Conservation (phyloP, 768 basidiomycete species). For the Tremella mesenterica region DNA sequence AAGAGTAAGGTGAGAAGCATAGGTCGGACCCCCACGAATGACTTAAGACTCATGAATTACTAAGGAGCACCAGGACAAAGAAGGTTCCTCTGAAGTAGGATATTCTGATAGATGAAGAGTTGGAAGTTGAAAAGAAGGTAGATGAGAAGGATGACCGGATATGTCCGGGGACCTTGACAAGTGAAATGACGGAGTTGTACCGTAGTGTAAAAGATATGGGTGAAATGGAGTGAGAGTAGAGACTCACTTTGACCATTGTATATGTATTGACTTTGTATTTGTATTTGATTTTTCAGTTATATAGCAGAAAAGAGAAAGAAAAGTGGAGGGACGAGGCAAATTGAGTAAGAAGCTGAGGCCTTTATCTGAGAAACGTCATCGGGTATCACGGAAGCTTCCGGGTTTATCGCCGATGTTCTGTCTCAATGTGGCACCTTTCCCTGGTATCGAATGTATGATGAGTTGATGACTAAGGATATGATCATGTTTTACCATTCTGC, state of each 20-base stretch:
- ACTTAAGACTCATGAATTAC: too few relatives aligned
- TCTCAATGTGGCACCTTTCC: too few relatives aligned
- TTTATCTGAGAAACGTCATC: slow-evolving; percentile 1
- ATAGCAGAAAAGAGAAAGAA: slow-evolving; percentile 7
- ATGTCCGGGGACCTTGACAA: not conserved
- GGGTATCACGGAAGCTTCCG: too few relatives aligned
- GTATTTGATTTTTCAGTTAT: slow-evolving; percentile 2
- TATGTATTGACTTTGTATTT: slow-evolving; percentile 9
- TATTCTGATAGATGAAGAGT: not conserved
- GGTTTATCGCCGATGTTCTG: too few relatives aligned
- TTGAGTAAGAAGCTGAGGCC: slow-evolving; percentile 13
- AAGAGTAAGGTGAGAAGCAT: not conserved
- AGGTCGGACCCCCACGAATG: too few relatives aligned
- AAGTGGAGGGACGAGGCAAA: not conserved
- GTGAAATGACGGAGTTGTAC: not conserved
- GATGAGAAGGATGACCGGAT: not conserved
- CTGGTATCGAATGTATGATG: too few relatives aligned
- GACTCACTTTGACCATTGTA: slow-evolving; percentile 37
- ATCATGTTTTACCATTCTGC: too few relatives aligned
- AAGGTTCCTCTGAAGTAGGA: not conserved
- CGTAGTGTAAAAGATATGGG: not conserved
- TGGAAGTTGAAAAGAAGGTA: not conserved
- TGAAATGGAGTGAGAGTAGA: not conserved
- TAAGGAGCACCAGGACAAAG: too few relatives aligned
- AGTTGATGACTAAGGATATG: too few relatives aligned